These are phyloP conservation scores for Verticillium longisporum DNA, from an alignment of 2,329 filamentous ascomycete species.

Conservation along the genomic window DNA sequence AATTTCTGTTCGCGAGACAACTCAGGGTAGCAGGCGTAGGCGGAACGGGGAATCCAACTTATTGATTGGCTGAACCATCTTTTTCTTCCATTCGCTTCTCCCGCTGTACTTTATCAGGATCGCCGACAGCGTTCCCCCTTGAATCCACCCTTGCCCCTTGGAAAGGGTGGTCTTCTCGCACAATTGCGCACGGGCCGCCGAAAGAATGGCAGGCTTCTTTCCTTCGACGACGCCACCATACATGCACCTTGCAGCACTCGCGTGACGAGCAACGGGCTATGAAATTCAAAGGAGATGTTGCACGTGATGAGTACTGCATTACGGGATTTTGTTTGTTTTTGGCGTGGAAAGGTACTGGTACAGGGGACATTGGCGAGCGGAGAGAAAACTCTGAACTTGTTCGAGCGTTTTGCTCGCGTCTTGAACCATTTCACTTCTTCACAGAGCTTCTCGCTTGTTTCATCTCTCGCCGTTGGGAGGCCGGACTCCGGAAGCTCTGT, in stretches of 20 bases:
- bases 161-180: conserved; percentile 7
- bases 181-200: conserved; percentile 6
- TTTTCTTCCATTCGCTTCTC: conserved; percentile 21
- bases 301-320: conserved; percentile 11
- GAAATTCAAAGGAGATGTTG: conserved; percentile 9
- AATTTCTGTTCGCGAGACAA: conserved; percentile 7
- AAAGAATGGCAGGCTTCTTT: conserved; percentile 9
- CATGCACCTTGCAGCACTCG: conserved; percentile 7
- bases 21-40: conserved; percentile 6
- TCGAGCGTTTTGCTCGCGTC: conserved; percentile 1
- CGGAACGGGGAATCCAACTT: conserved; percentile 3
- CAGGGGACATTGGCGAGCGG: background rate
- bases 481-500: background rate
- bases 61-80: conserved; percentile 4
- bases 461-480: background rate
- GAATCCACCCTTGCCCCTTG: background rate
- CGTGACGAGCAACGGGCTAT: conserved; percentile 6
- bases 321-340: conserved; percentile 4
- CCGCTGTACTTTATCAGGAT: conserved; percentile 27
- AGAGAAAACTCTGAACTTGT: background rate
- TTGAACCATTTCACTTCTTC: conserved; percentile 7
- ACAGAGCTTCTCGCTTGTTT: background rate
- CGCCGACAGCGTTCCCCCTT: conserved; percentile 11
- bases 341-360: conserved; percentile 3
- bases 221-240: background rate